These are phyloP conservation scores for Bipolaris victoriae DNA, from an alignment of 2,329 filamentous ascomycete genomes.

Conservation along the genomic window DNA sequence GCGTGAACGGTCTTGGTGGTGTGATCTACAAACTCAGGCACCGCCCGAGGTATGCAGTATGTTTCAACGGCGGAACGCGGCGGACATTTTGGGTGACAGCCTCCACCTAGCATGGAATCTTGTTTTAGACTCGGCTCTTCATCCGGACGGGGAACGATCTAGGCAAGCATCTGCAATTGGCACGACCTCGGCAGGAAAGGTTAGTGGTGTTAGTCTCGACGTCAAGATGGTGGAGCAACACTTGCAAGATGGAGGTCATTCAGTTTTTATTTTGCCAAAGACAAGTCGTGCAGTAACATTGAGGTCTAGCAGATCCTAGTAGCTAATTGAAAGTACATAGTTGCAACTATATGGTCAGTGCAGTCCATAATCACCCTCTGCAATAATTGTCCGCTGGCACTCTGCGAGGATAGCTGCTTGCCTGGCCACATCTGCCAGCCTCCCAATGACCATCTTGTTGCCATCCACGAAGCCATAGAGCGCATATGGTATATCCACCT, in stretches of 20 bases:
- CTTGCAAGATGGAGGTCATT: neutral
- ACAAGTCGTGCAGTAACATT: neutral
- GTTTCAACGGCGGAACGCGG: conserved; percentile 7
- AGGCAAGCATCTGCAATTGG: neutral
- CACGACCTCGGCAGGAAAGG: neutral
- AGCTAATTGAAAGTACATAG: neutral
- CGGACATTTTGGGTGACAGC: conserved; percentile 9
- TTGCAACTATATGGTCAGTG: conserved; percentile 21
- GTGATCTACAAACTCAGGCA: neutral
- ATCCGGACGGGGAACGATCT: conserved; percentile 8
- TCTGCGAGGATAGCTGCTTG: conserved; percentile 66
- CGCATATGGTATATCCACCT: conserved; percentile 67
- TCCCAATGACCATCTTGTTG: conserved; percentile 63
- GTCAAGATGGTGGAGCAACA: neutral
- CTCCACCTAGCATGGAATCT: conserved; percentile 6
- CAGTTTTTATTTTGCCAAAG: neutral
- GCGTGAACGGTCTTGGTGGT: neutral
- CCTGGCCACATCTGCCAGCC: conserved; percentile 64
- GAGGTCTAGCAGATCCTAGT: neutral
- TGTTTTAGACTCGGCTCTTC: conserved; percentile 6
- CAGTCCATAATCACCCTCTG: conserved; percentile 40
- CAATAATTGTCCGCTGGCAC: conserved; percentile 55
- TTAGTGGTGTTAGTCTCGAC: neutral
- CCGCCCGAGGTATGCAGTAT: neutral
- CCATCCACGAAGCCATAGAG: conserved; percentile 67